Evolutionary conservation across 306 rosid species (phyloP), one percentile per base, ranked within the genome.

Genomic region (Fragaria nilgerrensis): DNA sequence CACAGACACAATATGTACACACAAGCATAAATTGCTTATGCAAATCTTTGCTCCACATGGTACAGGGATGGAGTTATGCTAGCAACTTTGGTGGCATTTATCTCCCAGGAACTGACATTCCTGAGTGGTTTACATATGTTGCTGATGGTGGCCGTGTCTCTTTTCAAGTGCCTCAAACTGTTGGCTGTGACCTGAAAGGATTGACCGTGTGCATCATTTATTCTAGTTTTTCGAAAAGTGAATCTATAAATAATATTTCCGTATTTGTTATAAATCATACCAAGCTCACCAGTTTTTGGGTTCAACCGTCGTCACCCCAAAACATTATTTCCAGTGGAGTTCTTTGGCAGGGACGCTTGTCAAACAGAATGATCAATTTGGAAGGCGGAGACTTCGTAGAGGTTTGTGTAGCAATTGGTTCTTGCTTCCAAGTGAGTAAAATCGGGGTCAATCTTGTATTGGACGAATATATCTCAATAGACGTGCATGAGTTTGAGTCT

Each of bases 261-360:
- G n/a, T 68, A 13, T 43, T 48, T 20, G 37, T 74, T 32, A 47
- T 78, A 15, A 82, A 68, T 16, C 29, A 48, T 37, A 82, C 85
- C n/a, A 68, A 68, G 45, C 32, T 15, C 9, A 19, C 7, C 2
- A 25, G 5, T 39, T 67, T 39, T 39, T 7, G 3, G 8, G 47
- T 2, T 29, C 44, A 4, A 16, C 69, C 69, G 13, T 5, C 7
- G 1, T 61, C 53, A 56, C 9, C 27, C 14, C 12, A 61, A 2
- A 43, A 50, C 7, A 9, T 22, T 49, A 59, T 25, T 17, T 82
- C 82, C 70, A 7, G 17, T 8, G 15, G 75, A 20, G 77, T 78
- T 74, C 70, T 74, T 7, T 82, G 86, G 86, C 82, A 68, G 70
- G 64, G 65, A 15, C 82, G 50, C 9, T 9, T 82, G 7, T 59